Evolutionary conservation across 768 basidiomycete genomes (phyloP), one percentile per base, ranked within the genome.

Genomic region (Mycena pura): DNA sequence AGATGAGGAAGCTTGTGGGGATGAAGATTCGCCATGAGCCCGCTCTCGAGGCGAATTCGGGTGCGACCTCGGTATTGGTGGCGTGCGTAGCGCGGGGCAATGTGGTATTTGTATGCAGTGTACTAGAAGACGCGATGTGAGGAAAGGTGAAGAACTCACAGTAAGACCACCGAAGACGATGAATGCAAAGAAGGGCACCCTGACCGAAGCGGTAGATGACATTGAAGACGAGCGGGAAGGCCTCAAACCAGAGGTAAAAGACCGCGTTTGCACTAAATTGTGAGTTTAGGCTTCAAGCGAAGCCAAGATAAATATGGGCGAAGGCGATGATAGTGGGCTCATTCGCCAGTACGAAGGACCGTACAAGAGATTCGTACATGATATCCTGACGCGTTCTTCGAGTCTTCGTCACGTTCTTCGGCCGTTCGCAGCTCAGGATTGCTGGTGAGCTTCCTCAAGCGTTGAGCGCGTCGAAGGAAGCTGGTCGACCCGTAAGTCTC

Each of bases 1-100:
- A 76, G 66, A 71, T 70, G 62, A 76, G 71, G 50, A 77, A 60
- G 29, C 63, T 69, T n/a, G 72, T 66, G 1, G 75, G 75, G 22
- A 77, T 68, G 59, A 74, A 62, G 22, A 73, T 27, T 66, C 14
- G 71, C 74, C 10, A 76, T 36, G 27, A 77, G 68, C 8, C 73
- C 75, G 32, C 72, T 44, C 22, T 72, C 72, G 57, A 77, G 70
- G 15, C 72, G 71, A 15, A 68, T 57, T 76, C 74, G 3, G 74
- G 72, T 10, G 65, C 52, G 32, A 60, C 43, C 21, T 55, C 34
- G 32, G 29, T 49, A 13, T 55, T 55, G 47, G 45, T 21, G 13
- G 57, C 31, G 36, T 14, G 43, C 60, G 55, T 57, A 57, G 21
- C 63, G 63, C 17, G 68, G 64, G 27, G 55, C 55, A 10, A 69